These are phyloP conservation scores for Cytospora leucostoma DNA, from an alignment of 2,329 filamentous ascomycete species.

Conservation along the genomic window DNA sequence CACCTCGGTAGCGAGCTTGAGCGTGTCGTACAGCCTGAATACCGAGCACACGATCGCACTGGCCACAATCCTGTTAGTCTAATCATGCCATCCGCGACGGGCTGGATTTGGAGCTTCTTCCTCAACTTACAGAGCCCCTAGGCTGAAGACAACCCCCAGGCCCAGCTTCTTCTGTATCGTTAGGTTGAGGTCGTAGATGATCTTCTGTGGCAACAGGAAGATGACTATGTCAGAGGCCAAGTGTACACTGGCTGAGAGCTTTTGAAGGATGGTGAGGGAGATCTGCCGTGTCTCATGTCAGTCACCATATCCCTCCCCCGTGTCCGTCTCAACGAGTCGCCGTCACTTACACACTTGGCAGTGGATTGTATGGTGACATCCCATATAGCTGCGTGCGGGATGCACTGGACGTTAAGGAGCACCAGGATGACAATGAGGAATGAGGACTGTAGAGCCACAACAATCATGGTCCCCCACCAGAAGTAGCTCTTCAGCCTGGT, in stretches of 20 bases:
- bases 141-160: conserved; percentile 37
- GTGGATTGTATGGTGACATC: conserved; percentile 30
- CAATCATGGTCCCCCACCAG: conserved; percentile 39
- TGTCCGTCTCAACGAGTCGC: too few species aligned
- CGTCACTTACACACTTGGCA: too few species aligned
- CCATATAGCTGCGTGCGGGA: conserved; percentile 39
- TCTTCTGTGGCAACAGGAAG: conserved; percentile 38
- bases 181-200: conserved; percentile 40
- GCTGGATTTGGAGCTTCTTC: background rate
- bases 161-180: conserved; percentile 37
- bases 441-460: conserved; percentile 37
- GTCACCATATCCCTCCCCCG: too few species aligned
- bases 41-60: conserved; percentile 45
- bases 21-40: conserved; percentile 37
- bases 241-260: conserved; percentile 38
- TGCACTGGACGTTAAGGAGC: conserved; percentile 40
- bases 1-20: too few species aligned
- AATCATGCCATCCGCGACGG: background rate
- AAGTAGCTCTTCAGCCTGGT: conserved; percentile 35
- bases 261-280: conserved; percentile 33
- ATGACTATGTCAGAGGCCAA: conserved; percentile 38
- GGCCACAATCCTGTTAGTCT: conserved; percentile 1
- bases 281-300: conserved; percentile 35
- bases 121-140: conserved; percentile 37
- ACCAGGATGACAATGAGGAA: conserved; percentile 36